phyloP scores from a whole-genome alignment of 169 alveolate genomes.

The Plasmodium berghei region DNA sequence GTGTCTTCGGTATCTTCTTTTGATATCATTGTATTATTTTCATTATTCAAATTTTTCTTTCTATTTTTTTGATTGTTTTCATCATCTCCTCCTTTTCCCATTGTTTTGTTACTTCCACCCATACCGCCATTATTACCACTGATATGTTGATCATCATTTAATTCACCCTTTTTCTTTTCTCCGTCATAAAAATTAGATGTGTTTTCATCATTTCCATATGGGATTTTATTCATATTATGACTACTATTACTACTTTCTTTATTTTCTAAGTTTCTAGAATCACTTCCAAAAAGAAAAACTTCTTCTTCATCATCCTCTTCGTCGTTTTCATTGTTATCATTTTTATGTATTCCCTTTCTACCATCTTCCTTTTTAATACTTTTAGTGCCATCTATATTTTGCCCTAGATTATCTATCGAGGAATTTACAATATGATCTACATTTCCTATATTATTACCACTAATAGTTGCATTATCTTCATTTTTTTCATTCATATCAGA shows the following conservation, averaged over 20 bases:
- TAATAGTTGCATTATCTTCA: not conserved
- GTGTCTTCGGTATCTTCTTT: constrained; percentile 90
- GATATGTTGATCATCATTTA: too few species aligned
- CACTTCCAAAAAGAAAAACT: constrained; percentile 14
- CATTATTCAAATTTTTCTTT: not conserved
- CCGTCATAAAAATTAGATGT: too few species aligned
- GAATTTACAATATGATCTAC: not conserved
- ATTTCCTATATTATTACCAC: constrained; percentile 5
- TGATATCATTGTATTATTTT: constrained; percentile 61
- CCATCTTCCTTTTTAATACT: not conserved
- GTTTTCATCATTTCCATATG: too few species aligned
- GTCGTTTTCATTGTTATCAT: not conserved
- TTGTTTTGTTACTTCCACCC: not conserved
- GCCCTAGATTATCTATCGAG: too few species aligned
- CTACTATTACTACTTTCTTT: not conserved
- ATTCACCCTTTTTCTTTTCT: too few species aligned
- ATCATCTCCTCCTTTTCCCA: constrained; percentile 4
- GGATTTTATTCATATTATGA: too few species aligned
- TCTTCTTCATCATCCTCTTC: constrained; percentile 47
- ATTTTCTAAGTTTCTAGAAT: not conserved
- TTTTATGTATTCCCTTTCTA: not conserved
- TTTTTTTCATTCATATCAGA: not conserved
- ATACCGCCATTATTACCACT: too few species aligned
- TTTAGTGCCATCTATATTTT: not conserved
- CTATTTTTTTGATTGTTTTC: constrained; percentile 5